Percentiles rank a stretch among this genome's conserved stretches.
These are phyloP conservation scores for Paspalum notatum DNA, from an alignment of 176 grass and related monocot genomes.

Conservation along the genomic window DNA sequence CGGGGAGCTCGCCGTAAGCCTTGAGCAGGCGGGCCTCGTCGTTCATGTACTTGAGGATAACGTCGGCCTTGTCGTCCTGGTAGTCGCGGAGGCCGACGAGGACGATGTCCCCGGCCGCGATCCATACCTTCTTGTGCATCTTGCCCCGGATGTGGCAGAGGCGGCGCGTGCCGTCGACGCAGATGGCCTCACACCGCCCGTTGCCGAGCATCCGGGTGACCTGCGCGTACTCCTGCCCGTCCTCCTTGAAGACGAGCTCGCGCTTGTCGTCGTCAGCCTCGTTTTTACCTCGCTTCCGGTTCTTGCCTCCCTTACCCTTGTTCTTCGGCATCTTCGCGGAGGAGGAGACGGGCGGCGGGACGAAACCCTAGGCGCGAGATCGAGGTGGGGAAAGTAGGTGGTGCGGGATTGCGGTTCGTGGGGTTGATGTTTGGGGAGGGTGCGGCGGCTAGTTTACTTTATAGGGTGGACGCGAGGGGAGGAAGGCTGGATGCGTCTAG, in stretches of 20 bases:
- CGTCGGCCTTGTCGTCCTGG: slow-evolving; percentile 92
- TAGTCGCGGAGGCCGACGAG: slow-evolving; percentile 85
- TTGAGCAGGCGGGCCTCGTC: slow-evolving; percentile 78
- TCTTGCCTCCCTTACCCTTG: slow-evolving; percentile 96
- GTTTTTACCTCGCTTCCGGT: slow-evolving; percentile 88
- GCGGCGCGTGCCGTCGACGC: slow-evolving; percentile 74
- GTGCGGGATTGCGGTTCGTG: neutral
- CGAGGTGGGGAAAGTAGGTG: neutral
- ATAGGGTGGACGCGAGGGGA: neutral
- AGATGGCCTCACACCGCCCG: slow-evolving; percentile 73
- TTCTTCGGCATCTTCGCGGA: slow-evolving; percentile 76
- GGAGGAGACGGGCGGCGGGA: neutral
- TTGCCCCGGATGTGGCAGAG: slow-evolving; percentile 84
- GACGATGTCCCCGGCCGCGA: slow-evolving; percentile 79
- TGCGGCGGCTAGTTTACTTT: slow-evolving; percentile 35
- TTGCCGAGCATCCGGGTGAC: slow-evolving; percentile 75
- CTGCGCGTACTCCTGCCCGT: slow-evolving; percentile 93
- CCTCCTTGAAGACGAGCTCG: slow-evolving; percentile 91
- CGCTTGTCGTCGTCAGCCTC: slow-evolving; percentile 93
- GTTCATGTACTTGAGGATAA: slow-evolving; percentile 95
- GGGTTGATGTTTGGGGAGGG: neutral
- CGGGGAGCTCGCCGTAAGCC: slow-evolving; percentile 77
- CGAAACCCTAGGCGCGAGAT: slow-evolving; percentile 41
- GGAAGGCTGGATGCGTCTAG: neutral
- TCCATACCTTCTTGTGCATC: slow-evolving; percentile 96